A percentile compares a stretch with the other conserved stretches of the same genome.
Evolutionary conservation across 192 early-diverging fungal genomes (phyloP).

Genomic region (Fimicolochytrium jonesii): DNA sequence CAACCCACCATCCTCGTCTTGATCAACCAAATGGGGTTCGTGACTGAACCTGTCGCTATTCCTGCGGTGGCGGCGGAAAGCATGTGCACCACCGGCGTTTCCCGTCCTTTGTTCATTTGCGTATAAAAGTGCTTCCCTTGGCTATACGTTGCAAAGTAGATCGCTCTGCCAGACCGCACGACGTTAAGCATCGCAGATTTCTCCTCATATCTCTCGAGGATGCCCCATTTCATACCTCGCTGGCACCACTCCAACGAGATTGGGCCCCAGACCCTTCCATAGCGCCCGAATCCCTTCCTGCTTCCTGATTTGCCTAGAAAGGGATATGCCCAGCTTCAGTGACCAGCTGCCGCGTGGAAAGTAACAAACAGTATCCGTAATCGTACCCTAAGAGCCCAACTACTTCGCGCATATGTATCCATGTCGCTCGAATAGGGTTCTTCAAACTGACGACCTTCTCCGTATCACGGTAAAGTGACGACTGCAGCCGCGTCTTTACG

Average conservation of each 20-base stretch:
- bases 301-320: conserved; percentile 55
- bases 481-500: conserved; percentile 88
- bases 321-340: too few relatives aligned
- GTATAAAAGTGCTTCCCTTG: conserved; percentile 80
- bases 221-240: conserved; percentile 54
- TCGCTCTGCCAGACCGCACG: conserved; percentile 63
- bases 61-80: conserved; percentile 72
- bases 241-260: conserved; percentile 91
- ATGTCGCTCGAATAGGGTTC: conserved; percentile 21
- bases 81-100: conserved; percentile 77
- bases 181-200: too few relatives aligned
- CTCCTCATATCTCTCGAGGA: neutral
- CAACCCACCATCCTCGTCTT: conserved; percentile 92
- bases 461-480: conserved; percentile 24
- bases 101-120: conserved; percentile 65
- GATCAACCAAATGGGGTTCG: conserved; percentile 97
- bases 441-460: conserved; percentile 16
- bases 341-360: too few relatives aligned
- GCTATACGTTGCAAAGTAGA: conserved; percentile 91
- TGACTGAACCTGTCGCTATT: conserved; percentile 71
- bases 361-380: too few relatives aligned
- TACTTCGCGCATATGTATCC: conserved; percentile 27
- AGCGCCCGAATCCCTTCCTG: conserved; percentile 78
- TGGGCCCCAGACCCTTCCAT: conserved; percentile 94
- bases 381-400: conserved; percentile 30